These are phyloP conservation scores for Blepharisma japonicum DNA, from an alignment of 73 alveolate species.

Conservation along the genomic window DNA sequence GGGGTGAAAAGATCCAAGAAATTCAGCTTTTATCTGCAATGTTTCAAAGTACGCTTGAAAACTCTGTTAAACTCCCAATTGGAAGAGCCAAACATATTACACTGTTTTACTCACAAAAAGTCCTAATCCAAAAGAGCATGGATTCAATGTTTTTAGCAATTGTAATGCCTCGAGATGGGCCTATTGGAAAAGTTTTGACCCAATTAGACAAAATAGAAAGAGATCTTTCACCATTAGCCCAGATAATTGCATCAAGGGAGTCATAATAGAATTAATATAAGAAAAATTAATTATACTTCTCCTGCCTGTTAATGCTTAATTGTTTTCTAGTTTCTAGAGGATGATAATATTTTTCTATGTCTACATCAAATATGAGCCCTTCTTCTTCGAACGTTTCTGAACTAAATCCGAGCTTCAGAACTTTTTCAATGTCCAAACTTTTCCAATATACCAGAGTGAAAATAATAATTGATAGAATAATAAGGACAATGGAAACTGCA, in stretches of 20 bases:
- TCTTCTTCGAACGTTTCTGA: constrained; percentile 4
- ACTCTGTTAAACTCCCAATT: not conserved
- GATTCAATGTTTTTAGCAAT: not conserved
- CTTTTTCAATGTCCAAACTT: not conserved
- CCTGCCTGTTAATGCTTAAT: no score
- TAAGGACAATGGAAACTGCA: not conserved
- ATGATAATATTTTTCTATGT: constrained; percentile 3
- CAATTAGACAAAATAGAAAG: constrained; percentile 6
- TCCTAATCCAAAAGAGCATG: constrained; percentile 12
- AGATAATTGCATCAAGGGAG: constrained; percentile 6
- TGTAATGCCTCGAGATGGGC: constrained; percentile 1
- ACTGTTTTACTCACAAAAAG: not conserved
- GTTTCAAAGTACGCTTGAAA: constrained; percentile 15
- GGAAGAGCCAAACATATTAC: constrained; percentile 10
- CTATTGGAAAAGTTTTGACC: constrained; percentile 20
- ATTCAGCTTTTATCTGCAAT: constrained; percentile 24
- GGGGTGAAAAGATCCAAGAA: constrained; percentile 25
- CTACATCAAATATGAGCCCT: constrained; percentile 11
- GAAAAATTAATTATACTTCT: no score
- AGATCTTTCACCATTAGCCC: not conserved
- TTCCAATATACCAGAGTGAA: not conserved
- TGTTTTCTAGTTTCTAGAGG: not conserved
- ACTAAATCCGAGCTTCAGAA: not conserved
- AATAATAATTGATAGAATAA: not conserved
- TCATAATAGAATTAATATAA: no score